Conservation (phyloP, 1,139 yeast species). For the Scheffersomyces segobiensis region DNA sequence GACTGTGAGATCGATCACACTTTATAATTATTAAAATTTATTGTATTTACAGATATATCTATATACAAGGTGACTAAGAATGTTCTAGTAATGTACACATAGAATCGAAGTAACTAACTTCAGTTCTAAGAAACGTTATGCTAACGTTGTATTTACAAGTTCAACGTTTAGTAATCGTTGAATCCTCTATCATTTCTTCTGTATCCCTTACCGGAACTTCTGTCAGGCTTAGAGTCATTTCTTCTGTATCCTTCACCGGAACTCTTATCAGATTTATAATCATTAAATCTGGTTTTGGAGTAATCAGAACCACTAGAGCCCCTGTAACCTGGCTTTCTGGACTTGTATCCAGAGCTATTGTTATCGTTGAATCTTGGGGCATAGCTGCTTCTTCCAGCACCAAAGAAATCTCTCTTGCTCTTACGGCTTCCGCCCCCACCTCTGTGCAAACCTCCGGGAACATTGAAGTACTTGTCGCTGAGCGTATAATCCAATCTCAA, state of each 20-base stretch:
- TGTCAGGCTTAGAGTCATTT: not conserved
- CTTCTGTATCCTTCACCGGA: slow-evolving; percentile 6
- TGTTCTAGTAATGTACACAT: not conserved
- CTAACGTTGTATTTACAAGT: not conserved
- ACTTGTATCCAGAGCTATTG: slow-evolving; percentile 1
- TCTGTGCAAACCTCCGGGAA: slow-evolving; percentile 19
- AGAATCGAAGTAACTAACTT: not conserved
- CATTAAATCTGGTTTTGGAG: not conserved
- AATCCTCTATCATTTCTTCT: slow-evolving; percentile 9
- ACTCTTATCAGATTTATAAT: not conserved
- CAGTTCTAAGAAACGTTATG: not conserved
- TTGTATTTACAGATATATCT: not conserved
- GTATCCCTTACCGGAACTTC: slow-evolving; percentile 3
- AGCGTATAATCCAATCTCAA: slow-evolving; percentile 9
- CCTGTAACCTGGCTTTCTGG: slow-evolving; percentile 1
- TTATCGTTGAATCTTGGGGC: not conserved
- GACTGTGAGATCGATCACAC: not conserved
- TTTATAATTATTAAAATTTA: not conserved
- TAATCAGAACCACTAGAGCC: not conserved
- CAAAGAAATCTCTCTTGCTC: slow-evolving; percentile 13
- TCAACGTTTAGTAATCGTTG: slow-evolving; percentile 4
- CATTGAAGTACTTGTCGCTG: slow-evolving; percentile 21
- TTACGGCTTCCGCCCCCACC: slow-evolving; percentile 13
- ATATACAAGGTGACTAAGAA: not conserved
- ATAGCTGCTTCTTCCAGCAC: not conserved